Evolutionary conservation across 2,329 filamentous ascomycete species (phyloP), one percentile per base, ranked within the genome.

Genomic region (Nannizziopsis barbatae): DNA sequence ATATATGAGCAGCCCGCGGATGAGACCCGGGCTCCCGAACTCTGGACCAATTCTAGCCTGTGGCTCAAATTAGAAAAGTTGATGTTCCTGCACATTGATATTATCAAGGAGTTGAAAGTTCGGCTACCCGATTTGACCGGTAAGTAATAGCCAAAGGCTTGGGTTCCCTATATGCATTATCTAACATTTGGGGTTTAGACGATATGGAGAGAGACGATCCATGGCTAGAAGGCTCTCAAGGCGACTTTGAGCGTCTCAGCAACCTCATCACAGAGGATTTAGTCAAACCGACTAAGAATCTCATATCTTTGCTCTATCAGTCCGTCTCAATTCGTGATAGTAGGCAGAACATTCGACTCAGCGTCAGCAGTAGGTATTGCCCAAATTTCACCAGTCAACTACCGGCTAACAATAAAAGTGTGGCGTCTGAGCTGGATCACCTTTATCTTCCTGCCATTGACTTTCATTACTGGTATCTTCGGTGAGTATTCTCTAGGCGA

Each of bases 1-100:
- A 71, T 76, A 45, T 76, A 74, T 50, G 74, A 75, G 30, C 71
- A 71, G 31, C 74, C 74, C 0, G 72, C 73, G 2, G 73, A 76
- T 45, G 73, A 75, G 52, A 70, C 66, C 8, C 64, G 73, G 1
- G 73, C 73, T 0, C 71, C 71, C 1, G 72, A 75, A 50, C 60
- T 76, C 6, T 76, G 73, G 71, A 65, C 62, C 10, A 75, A 75
- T 53, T 71, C 70, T 18, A 68, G 65, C 12, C 55, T 68, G 8
- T 76, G 74, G 73, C 61, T 74, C n/a, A 74, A 72, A 50, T 65
- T 73, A 8, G 72, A 75, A 53, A 73, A 74, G 36, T 57, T 75
- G 37, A 66, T 75, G 56, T 73, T 69, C 56, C 64, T 73, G 10
- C 74, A 76, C 52, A 58, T 65, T 17, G 71, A 75, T 50, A 60